Evolutionary conservation across 192 early-diverging fungal species (phyloP), one percentile per base, ranked within the genome.

Genomic region (Mortierella alpina): DNA sequence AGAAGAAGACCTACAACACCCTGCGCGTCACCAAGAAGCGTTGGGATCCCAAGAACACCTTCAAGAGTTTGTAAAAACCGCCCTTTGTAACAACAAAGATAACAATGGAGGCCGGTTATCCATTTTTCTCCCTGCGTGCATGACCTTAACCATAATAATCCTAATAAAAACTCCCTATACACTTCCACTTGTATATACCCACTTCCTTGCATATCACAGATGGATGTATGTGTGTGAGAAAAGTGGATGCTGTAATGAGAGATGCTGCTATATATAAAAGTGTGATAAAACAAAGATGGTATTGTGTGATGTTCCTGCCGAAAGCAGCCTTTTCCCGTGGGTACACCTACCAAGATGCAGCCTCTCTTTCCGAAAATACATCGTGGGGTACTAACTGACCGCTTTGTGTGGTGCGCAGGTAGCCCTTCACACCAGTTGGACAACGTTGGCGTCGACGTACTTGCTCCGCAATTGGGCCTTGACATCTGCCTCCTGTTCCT

Each of bases 11-110:
- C 23, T 80, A 63, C 66, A 68, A 72, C 46, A 80, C 70, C 49
- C 52, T 80, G 59, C 61, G 72, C 60, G 56, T 61, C 22, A 80
- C 77, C 70, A 80, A 80, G 77, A 80, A 68, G 65, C 62, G 63
- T 12, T 80, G 77, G 77, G 77, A 80, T 22, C 77, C 77, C 22
- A 52, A 68, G 14, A 80, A 80, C 77, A 72, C 68, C 77, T 80
- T 80, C 77, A 80, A 80, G 77, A 67, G 65, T 54, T 45, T 68
- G 48, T 60, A 79, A 72, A 54, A 51, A 51, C 31, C 31, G 3
- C 1, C 31, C 31, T 31, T 31, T 3, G 31, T 31, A 31, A 31
- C 31, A 62, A 52, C 15, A 63, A 55, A 55, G 41, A 17, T 14
- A 42, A 17, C 41, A 56, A 56, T 4, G 53, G 8, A 56, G 54